Conservation (phyloP, 371 early-diverging fungal genomes). For the Chytridiales sp. region DNA sequence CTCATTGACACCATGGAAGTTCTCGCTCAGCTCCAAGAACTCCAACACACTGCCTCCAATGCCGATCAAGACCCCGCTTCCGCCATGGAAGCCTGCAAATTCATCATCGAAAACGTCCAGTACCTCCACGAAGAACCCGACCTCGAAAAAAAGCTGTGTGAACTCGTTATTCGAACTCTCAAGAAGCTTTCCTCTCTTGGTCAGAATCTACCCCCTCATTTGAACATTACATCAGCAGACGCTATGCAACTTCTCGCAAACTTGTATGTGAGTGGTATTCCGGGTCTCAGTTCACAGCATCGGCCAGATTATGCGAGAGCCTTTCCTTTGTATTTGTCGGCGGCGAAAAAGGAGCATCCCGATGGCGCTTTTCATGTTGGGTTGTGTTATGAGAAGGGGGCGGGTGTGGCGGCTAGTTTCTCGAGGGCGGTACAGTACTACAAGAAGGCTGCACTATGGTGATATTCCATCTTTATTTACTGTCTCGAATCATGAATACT, state of each 20-base stretch:
- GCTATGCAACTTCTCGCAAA: constrained; percentile 40
- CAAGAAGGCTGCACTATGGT: constrained; percentile 38
- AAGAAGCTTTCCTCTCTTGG: constrained; percentile 12
- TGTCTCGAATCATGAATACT: background rate
- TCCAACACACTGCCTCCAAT: constrained; percentile 12
- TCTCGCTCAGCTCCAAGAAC: no score
- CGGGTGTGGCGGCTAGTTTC: constrained; percentile 27
- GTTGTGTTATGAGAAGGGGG: constrained; percentile 38
- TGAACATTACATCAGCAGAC: constrained; percentile 22
- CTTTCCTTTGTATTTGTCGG: constrained; percentile 34
- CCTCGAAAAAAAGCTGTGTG: constrained; percentile 25
- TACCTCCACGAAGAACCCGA: constrained; percentile 13
- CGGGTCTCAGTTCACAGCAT: constrained; percentile 16
- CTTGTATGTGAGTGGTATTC: constrained; percentile 39
- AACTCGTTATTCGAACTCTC: constrained; percentile 22
- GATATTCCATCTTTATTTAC: background rate
- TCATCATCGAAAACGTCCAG: constrained; percentile 34
- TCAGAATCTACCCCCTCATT: background rate
- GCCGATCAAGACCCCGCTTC: constrained; percentile 1
- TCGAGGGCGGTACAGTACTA: constrained; percentile 37
- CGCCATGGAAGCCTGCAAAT: constrained; percentile 9
- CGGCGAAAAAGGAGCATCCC: constrained; percentile 35
- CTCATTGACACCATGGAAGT: no score
- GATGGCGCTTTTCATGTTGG: constrained; percentile 42
- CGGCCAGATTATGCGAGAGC: constrained; percentile 38